Percentiles rank a stretch among this genome's conserved stretches.
phyloP scores from a whole-genome alignment of 306 rosid species.

The Oemleria cerasiformis region DNA sequence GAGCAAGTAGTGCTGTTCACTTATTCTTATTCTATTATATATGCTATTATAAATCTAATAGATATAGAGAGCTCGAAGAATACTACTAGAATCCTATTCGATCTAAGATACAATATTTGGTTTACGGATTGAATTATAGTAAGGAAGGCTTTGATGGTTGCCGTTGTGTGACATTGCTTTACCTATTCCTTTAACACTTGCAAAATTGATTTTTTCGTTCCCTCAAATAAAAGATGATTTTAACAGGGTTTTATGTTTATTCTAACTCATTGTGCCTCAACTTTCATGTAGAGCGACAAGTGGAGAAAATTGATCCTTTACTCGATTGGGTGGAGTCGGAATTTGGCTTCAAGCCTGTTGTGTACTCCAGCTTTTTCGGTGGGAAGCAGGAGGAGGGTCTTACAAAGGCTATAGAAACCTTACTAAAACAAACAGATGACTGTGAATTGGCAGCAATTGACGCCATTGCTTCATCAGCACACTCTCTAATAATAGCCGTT shows the following conservation, averaged over 20 bases:
- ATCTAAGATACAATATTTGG: too few species aligned
- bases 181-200: neutral
- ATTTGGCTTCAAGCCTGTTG: constrained; percentile 77
- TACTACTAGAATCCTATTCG: too few species aligned
- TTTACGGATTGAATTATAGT: neutral
- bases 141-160: neutral
- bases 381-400: constrained; percentile 86
- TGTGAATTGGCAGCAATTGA: constrained; percentile 85
- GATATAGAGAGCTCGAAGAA: too few species aligned
- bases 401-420: constrained; percentile 48
- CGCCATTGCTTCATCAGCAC: constrained; percentile 76
- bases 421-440: constrained; percentile 63
- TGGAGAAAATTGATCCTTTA: constrained; percentile 77
- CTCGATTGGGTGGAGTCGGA: constrained; percentile 78
- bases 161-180: neutral
- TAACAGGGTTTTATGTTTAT: neutral
- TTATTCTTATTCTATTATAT: neutral
- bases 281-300: constrained; percentile 62
- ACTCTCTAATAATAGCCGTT: constrained; percentile 65
- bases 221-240: neutral
- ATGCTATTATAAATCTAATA: neutral
- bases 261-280: constrained; percentile 16
- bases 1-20: neutral
- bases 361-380: constrained; percentile 68
- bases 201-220: neutral